A percentile compares a stretch with the other conserved stretches of the same genome.
These are phyloP conservation scores for Ganoderma resinaceum DNA, from an alignment of 1,284 basidiomycete genomes.

Conservation along the genomic window DNA sequence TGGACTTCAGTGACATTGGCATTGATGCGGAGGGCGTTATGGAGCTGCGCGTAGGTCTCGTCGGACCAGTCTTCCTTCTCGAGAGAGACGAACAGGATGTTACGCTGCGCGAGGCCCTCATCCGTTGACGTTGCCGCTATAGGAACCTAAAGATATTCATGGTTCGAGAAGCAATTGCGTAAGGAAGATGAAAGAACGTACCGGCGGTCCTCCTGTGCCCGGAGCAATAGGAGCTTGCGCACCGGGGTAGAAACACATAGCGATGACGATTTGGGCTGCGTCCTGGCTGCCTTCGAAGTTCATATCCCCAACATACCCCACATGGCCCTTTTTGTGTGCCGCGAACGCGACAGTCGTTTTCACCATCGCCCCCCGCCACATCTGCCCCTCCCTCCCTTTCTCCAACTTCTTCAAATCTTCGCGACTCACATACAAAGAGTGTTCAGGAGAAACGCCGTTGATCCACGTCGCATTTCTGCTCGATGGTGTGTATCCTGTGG, in stretches of 20 bases:
- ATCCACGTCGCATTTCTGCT: slow-evolving; percentile 13
- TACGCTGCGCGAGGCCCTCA: slow-evolving; percentile 2
- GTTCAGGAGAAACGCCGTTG: slow-evolving; percentile 4
- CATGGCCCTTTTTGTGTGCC: slow-evolving; percentile 12
- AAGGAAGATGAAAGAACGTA: not conserved
- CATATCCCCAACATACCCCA: slow-evolving; percentile 30
- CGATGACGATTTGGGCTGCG: slow-evolving; percentile 18
- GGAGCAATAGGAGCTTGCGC: not conserved
- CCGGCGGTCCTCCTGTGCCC: not conserved
- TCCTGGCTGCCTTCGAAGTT: not conserved
- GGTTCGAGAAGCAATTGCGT: not conserved
- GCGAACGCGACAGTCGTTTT: slow-evolving; percentile 24
- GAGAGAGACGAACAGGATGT: slow-evolving; percentile 26
- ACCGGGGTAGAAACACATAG: slow-evolving; percentile 22
- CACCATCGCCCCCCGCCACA: not conserved
- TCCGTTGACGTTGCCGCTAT: not conserved
- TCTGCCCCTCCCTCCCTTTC: not conserved
- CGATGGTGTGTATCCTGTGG: slow-evolving; percentile 3
- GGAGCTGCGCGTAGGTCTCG: slow-evolving; percentile 22
- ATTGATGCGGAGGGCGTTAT: slow-evolving; percentile 21
- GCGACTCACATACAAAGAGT: slow-evolving; percentile 14
- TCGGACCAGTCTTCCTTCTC: slow-evolving; percentile 18
- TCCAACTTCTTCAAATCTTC: not conserved
- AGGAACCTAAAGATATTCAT: not conserved
- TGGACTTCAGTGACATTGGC: slow-evolving; percentile 14